A percentile compares a stretch with the other conserved stretches of the same genome.
These are phyloP conservation scores for Cladobotryum mycophilum DNA, from an alignment of 2,329 filamentous ascomycete species.

Conservation along the genomic window DNA sequence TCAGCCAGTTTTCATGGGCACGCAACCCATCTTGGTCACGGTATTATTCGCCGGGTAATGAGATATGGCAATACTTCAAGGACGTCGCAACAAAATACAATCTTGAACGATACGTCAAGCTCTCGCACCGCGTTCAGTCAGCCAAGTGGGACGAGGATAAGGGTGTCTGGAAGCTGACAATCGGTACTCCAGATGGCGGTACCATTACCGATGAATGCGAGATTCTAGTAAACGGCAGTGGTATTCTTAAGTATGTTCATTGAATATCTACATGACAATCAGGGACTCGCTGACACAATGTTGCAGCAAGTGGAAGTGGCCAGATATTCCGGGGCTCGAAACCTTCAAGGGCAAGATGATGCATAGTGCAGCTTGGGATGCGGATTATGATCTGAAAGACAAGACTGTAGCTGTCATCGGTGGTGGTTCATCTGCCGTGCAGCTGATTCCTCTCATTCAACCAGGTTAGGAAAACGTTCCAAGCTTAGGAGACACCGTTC, in stretches of 20 bases:
- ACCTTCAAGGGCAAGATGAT: slow-evolving; percentile 43
- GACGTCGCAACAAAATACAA: slow-evolving; percentile 39
- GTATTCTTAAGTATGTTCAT: slow-evolving; percentile 38
- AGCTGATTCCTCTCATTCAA: slow-evolving; percentile 43
- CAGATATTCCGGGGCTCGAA: slow-evolving; percentile 39
- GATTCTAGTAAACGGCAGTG: slow-evolving; percentile 42
- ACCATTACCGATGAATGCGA: slow-evolving; percentile 3
- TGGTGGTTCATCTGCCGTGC: slow-evolving; percentile 49
- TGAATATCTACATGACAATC: background rate
- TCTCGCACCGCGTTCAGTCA: slow-evolving; percentile 34
- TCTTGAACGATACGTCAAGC: slow-evolving; percentile 39
- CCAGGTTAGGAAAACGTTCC: background rate
- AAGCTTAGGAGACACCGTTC: too few species aligned
- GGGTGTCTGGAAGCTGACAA: slow-evolving; percentile 36
- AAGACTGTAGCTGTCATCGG: slow-evolving; percentile 52
- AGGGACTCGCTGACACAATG: background rate
- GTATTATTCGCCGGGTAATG: slow-evolving; percentile 47
- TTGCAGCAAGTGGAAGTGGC: slow-evolving; percentile 42
- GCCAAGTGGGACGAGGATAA: slow-evolving; percentile 39
- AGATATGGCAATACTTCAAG: slow-evolving; percentile 49
- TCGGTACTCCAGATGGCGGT: slow-evolving; percentile 23
- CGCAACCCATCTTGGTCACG: slow-evolving; percentile 53
- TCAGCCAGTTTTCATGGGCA: slow-evolving; percentile 50
- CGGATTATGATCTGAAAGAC: slow-evolving; percentile 39
- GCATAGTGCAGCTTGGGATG: slow-evolving; percentile 48